Evolutionary conservation across 2,329 filamentous ascomycete genomes (phyloP), one percentile per base, ranked within the genome.

Genomic region (Fusarium sp.): DNA sequence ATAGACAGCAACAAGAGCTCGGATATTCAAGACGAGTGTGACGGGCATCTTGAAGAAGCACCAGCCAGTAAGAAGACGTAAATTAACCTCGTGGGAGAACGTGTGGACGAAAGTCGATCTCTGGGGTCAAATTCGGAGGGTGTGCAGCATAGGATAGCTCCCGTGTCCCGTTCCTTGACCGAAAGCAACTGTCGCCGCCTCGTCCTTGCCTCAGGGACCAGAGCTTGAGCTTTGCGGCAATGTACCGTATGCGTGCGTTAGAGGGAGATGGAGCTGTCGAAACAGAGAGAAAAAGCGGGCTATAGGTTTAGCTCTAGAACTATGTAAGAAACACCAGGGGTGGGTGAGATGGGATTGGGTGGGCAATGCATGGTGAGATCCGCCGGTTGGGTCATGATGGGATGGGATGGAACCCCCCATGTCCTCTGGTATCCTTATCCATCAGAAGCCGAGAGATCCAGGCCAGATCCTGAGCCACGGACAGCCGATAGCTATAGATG

Each of bases 71-170:
- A 77, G 75, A 74, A 64, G 35, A 42, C 43, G 40, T 50, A 53
- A 35, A 67, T 65, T 69, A 70, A 67, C 76, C 76, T 67, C 77
- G 77, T 78, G 77, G 75, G 77, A 77, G 69, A 78, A 70, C 58
- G 74, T 75, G 62, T 78, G 77, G 77, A 70, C 60, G 65, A 73
- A 68, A 78, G 68, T 43, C 52, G 66, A 70, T 77, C 71, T 75
- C 64, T 73, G 67, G 59, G 68, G 60, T 67, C 59, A 38, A 67
- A 56, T 49, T 54, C 42, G 30, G 57, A 56, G 72, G 57, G 71
- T 53, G 60, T 69, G 67, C 40, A 59, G 57, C 40, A 59, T 40
- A 63, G 19, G 21, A 53, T 66, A 69, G 66, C 52, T 72, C 64
- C 70, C 70, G 69, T 66, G 69, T 64, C 65, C 52, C 40, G 63